A percentile compares a stretch with the other conserved stretches of the same genome.
These are phyloP conservation scores for Lumnitzera littorea DNA, from an alignment of 345 rosid species.

Conservation along the genomic window DNA sequence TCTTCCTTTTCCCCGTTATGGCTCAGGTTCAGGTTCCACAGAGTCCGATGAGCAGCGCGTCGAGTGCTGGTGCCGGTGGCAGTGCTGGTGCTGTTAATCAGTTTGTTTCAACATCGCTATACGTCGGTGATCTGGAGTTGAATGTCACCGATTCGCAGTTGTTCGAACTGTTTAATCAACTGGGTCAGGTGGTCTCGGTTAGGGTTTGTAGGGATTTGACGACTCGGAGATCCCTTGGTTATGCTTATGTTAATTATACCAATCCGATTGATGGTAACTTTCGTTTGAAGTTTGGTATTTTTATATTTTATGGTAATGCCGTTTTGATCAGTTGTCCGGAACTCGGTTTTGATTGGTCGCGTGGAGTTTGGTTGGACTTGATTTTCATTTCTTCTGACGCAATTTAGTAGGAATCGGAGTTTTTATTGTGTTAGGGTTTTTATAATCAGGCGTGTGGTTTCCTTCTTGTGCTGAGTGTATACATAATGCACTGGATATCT, in stretches of 20 bases:
- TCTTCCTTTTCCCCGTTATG: constrained; percentile 54
- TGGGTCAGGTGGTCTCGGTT: constrained; percentile 81
- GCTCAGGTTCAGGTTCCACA: constrained; percentile 29
- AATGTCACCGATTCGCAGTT: constrained; percentile 78
- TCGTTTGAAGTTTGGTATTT: background rate
- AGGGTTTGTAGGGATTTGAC: constrained; percentile 72
- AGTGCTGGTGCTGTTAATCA: constrained; percentile 28
- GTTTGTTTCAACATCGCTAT: constrained; percentile 70
- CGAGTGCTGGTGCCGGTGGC: constrained; percentile 10
- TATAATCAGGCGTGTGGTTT: no score
- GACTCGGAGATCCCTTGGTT: constrained; percentile 78
- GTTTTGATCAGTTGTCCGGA: no score
- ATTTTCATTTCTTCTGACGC: no score
- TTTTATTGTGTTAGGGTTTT: no score
- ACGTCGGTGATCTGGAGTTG: constrained; percentile 83
- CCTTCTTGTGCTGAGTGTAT: no score
- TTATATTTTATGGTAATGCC: no score
- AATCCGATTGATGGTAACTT: constrained; percentile 65
- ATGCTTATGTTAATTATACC: constrained; percentile 81
- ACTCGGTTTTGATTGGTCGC: no score
- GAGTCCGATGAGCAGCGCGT: background rate
- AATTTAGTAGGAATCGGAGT: no score
- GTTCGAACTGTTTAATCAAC: constrained; percentile 71
- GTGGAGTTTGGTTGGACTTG: no score
- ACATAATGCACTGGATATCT: no score